Base-by-base conservation (phyloP, 768 basidiomycete genomes). In the Leccinum sublutescens region DNA sequence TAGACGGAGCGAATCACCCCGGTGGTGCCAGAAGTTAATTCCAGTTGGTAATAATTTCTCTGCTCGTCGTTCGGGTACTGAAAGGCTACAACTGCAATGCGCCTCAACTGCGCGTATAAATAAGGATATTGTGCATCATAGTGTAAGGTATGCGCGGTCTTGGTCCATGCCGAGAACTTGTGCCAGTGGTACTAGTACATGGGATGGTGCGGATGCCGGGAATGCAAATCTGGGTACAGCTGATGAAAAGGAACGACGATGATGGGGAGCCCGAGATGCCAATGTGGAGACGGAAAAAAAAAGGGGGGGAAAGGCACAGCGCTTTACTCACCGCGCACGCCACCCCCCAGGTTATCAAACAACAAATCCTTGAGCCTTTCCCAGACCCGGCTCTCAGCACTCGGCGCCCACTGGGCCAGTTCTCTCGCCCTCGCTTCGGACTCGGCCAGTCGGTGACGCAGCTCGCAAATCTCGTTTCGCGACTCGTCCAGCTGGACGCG, bases 281-380 rank as follows among this genome's bases (percentile, higher is more conserved):
- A 58, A 62, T 57, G 38, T 50, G 52, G 29, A 61, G 43, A 56
- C 36, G 27, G 50, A 54, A 33, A 27, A 11, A 25, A 3, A 33
- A 12, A 12, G 7, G 12, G 12, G 12, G 14, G 4, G 27, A n/a
- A 33, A 34, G 47, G 29, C 50, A 52, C 31, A 50, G 19, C 50
- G 19, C 48, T 52, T 68, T 50, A 71, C 68, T 57, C 70, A 63
- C 63, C 62, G 11, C 60, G 67, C 31, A 59, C 15, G 50, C 60
- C 54, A 12, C 58, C 58, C 9, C 62, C 62, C 36, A 74, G 49
- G 23, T 67, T 68, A 51, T 74, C 68, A 61, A 68, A 69, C 19
- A 72, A 58, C 60, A 72, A 54, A 57, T 69, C 71, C 53, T 66
- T 74, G 59, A 72, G 54, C 57, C 57, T 66, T 49, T 62, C 69